Evolutionary conservation across 345 rosid species (phyloP), one percentile per base, ranked within the genome.

Genomic region (Gossypium herbaceum): DNA sequence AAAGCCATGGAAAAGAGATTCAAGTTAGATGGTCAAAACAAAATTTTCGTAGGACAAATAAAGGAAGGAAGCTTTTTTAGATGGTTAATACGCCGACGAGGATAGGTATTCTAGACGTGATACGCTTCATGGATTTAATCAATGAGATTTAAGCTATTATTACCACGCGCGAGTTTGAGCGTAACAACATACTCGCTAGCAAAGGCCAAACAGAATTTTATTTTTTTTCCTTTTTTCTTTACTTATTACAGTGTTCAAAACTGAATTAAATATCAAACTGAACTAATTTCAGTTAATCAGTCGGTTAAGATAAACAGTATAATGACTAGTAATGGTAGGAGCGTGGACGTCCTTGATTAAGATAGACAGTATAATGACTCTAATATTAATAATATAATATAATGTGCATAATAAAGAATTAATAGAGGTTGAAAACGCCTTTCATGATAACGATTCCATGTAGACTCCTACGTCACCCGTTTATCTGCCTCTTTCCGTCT

Each of bases 1-100:
- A 82, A 17, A 68, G 84, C 83, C 88, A 85, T 83, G 52, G 67
- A 43, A 52, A 16, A 3, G 54, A 39, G 62, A 62, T 44, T 9
- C 10, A 20, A 43, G 70, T 65, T 43, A 3, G 51, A 10, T 43
- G 69, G 11, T 16, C 3, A 11, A 16, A 2, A 65, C 12, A 44
- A 17, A 5, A 34, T 34, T 34, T 5, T 5, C 41, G 7, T 34
- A 5, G 41, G 7, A 34, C 41, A 66, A 60, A 60, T 27, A 25
- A 16, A 59, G 4, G 8, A 19, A 55, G 25, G 4, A 20, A 20
- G 60, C 27, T 19, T 56, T 2, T 20, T 56, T 56, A 20, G 60
- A 56, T 56, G 27, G 27, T 2, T 2, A 9, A 19, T 11, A 56
- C 10, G 27, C 60, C 20, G 60, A 20, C 60, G 60, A 9, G 60